phyloP scores from a whole-genome alignment of 1,284 basidiomycete species.

The Cutaneotrichosporon dermatis region DNA sequence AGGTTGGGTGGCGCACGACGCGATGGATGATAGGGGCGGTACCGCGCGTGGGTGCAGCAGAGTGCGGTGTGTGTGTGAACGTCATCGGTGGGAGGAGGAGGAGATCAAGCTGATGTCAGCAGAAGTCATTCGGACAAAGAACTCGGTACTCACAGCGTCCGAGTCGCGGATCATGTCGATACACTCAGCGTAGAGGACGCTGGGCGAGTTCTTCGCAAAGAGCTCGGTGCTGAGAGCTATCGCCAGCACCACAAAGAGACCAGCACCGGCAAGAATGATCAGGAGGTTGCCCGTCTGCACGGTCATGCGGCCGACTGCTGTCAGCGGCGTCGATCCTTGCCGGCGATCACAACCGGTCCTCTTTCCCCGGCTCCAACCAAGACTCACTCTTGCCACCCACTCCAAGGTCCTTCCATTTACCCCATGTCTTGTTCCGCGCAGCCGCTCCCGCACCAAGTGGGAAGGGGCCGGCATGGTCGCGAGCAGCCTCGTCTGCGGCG shows the following conservation, averaged over 20 bases:
- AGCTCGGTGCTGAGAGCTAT: conserved; percentile 83
- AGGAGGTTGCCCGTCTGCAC: conserved; percentile 73
- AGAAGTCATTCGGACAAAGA: neutral
- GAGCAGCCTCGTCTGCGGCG: conserved; percentile 17
- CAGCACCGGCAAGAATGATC: conserved; percentile 78
- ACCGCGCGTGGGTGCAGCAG: conserved; percentile 41
- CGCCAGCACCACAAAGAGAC: conserved; percentile 71
- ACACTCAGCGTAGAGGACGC: conserved; percentile 78
- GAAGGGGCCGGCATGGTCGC: conserved; percentile 67
- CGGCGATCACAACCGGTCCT: no score
- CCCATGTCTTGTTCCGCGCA: conserved; percentile 52
- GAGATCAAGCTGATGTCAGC: conserved; percentile 34
- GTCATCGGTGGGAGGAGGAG: conserved; percentile 47
- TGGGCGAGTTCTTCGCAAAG: conserved; percentile 88
- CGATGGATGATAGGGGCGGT: conserved; percentile 39
- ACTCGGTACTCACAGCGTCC: conserved; percentile 55
- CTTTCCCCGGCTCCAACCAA: no score
- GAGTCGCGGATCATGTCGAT: conserved; percentile 77
- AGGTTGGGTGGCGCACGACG: conserved; percentile 36
- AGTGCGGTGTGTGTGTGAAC: conserved; percentile 46
- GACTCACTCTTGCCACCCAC: conserved; percentile 74
- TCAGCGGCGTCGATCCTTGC: conserved; percentile 2
- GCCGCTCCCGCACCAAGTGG: conserved; percentile 64
- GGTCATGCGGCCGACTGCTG: conserved; percentile 68
- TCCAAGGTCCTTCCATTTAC: conserved; percentile 71